Evolutionary conservation across 2,329 filamentous ascomycete genomes (phyloP), one percentile per base, ranked within the genome.

Genomic region (Alternaria panax): DNA sequence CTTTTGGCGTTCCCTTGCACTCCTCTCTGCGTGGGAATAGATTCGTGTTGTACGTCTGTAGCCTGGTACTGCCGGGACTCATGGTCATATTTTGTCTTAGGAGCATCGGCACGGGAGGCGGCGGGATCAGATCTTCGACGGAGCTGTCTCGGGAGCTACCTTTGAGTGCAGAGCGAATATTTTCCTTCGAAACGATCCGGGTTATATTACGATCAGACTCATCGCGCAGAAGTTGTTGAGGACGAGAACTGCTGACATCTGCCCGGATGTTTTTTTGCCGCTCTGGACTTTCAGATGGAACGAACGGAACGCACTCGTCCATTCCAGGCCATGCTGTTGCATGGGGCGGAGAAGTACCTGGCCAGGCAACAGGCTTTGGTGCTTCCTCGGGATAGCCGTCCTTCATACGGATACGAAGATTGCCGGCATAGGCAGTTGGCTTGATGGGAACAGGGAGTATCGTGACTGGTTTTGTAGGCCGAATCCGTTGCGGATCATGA

Each of bases 151-250:
- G 58, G 6, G 71, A 71, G 24, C 66, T 18, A 36, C 51, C 43
- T 24, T 55, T 60, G 11, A 77, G 58, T 7, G 64, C 69, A 22
- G 67, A 62, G 14, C 74, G 73, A 25, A 77, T 76, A 36, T 75
- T 77, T 24, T 76, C 73, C 40, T 66, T 73, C 6, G 74, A 76
- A 3, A 77, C 64, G 41, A 75, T 74, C 18, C 71, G 73, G 7
- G 51, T 24, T 50, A 70, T 36, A 52, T 56, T 53, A 24, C 60
- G 62, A 28, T 45, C 45, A 24, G 54, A 42, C 8, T 40, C 43
- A 32, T 57, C 43, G 18, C 20, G 25, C 3, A 42, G 4, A n/a
- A 50, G 34, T 45, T 58, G 60, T 22, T 62, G 42, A 12, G 58
- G 45, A 12, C 27, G 54, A 8, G 52, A 18, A 22, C 30, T 7